Conservation (phyloP, 1,139 yeast species). For the Yamadazyma trypodendri region DNA sequence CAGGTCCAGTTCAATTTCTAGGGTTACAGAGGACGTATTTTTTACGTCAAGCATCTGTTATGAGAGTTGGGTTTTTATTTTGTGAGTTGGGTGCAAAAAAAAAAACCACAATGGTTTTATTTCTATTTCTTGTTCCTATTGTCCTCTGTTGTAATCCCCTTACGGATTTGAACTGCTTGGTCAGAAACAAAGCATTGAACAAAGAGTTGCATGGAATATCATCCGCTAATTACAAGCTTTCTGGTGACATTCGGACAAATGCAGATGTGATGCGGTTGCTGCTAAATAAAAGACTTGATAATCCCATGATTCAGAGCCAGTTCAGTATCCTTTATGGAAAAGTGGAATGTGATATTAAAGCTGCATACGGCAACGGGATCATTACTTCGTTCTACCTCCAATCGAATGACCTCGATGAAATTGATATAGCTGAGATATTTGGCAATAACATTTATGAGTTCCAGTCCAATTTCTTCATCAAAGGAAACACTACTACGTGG, state of each 20-base stretch:
- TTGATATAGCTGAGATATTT: conserved; percentile 45
- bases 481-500: conserved; percentile 43
- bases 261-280: conserved; percentile 8
- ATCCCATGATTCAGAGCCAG: conserved; percentile 37
- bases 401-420: conserved; percentile 48
- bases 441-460: conserved; percentile 36
- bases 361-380: conserved; percentile 42
- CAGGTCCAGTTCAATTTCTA: too few relatives aligned
- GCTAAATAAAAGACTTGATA: conserved; percentile 32
- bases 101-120: neutral
- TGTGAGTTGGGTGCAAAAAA: conserved; percentile 8
- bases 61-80: neutral
- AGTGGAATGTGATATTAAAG: conserved; percentile 40
- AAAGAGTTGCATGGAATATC: conserved; percentile 9
- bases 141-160: conserved; percentile 25
- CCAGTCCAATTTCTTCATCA: conserved; percentile 45
- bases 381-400: conserved; percentile 46
- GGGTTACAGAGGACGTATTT: too few relatives aligned
- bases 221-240: conserved; percentile 4
- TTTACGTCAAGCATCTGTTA: neutral
- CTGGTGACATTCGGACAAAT: conserved; percentile 10
- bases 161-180: conserved; percentile 22
- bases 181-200: conserved; percentile 22
- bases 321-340: conserved; percentile 42
- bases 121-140: neutral